Evolutionary conservation across 805 yeast species (phyloP).

Genomic region (Wickerhamiella vanderwaltii): DNA sequence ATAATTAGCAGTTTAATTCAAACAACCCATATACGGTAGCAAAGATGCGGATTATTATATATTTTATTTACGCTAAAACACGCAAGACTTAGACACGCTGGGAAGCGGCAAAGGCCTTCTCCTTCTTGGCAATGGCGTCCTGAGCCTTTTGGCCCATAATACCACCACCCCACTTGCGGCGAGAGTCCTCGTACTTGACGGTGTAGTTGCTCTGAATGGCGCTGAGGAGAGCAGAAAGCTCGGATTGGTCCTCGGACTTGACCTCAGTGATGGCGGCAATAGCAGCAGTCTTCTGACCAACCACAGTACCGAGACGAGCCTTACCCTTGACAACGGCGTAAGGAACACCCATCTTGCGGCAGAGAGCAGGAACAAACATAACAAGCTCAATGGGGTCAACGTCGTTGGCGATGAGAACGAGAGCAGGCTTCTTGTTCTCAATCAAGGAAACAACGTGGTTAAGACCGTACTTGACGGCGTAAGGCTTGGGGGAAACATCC

Average conservation of each 20-base stretch:
- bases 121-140: constrained; percentile 70
- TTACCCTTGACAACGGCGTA: constrained; percentile 97
- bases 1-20: too few species aligned
- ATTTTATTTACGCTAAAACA: too few species aligned
- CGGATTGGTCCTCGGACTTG: constrained; percentile 85
- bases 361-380: constrained; percentile 93
- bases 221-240: constrained; percentile 82
- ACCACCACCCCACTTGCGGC: constrained; percentile 99
- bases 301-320: constrained; percentile 96
- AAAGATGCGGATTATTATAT: too few species aligned
- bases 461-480: constrained; percentile 93
- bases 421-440: constrained; percentile 97
- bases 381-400: constrained; percentile 99
- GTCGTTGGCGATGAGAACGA: constrained; percentile 95
- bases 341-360: constrained; percentile 99
- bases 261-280: constrained; percentile 97
- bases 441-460: constrained; percentile 96
- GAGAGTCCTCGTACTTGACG: constrained; percentile 88
- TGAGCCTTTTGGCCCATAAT: constrained; percentile 88
- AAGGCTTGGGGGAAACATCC: constrained; percentile 95
- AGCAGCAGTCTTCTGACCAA: constrained; percentile 94
- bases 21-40: too few species aligned
- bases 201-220: constrained; percentile 87
- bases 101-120: constrained; percentile 38
- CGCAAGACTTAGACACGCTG: constrained; percentile 23